Conservation (phyloP, 495 filamentous ascomycete species). For the Tuber brumale region DNA sequence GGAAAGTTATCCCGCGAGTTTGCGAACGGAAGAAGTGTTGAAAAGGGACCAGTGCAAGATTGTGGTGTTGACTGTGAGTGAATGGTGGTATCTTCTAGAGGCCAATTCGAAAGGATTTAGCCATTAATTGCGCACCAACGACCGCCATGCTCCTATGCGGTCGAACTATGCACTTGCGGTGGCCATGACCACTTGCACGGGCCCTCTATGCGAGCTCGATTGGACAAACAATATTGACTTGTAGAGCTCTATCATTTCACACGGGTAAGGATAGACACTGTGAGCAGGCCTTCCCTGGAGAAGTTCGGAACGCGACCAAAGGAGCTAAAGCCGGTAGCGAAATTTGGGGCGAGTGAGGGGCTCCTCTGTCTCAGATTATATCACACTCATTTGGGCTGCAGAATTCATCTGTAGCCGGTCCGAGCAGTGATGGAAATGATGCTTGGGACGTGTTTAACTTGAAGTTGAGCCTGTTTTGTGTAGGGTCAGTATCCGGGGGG, state of each 20-base stretch:
- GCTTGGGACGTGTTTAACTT: neutral
- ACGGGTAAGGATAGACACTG: neutral
- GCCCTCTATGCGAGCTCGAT: neutral
- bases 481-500: neutral
- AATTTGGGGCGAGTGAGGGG: neutral
- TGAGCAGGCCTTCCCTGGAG: neutral
- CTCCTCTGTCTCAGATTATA: neutral
- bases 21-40: neutral
- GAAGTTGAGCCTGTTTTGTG: neutral
- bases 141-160: neutral
- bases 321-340: conserved; percentile 4
- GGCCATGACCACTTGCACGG: neutral
- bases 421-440: neutral
- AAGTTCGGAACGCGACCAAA: neutral
- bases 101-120: neutral
- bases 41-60: neutral
- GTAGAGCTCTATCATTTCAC: neutral
- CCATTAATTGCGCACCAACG: neutral
- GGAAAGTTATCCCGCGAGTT: neutral
- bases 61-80: neutral
- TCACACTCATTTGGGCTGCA: neutral
- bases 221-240: neutral
- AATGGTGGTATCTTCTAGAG: neutral
- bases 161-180: neutral
- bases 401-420: neutral